phyloP scores from a whole-genome alignment of 164 flowering plant species.

The Pachysandra terminalis region DNA sequence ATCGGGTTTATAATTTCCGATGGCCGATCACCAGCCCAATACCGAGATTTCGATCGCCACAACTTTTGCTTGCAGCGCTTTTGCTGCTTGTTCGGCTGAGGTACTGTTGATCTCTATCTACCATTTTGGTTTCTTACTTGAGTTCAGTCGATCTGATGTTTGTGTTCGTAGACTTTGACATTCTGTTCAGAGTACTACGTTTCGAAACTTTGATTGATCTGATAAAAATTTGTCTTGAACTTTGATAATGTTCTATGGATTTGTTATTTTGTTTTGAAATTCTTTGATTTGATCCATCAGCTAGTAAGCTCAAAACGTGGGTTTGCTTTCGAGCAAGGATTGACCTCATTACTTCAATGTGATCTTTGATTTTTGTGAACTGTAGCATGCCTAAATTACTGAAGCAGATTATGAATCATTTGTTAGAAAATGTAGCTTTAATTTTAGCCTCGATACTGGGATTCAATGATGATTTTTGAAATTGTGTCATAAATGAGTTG shows the following conservation, averaged over 20 bases:
- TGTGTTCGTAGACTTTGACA: background rate
- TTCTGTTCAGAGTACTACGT: too few species aligned
- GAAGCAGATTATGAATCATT: background rate
- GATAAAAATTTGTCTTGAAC: too few species aligned
- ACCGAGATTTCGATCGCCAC: constrained; percentile 72
- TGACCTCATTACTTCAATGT: background rate
- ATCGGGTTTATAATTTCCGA: constrained; percentile 1
- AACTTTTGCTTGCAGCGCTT: constrained; percentile 80
- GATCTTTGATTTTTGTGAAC: background rate
- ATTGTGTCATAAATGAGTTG: background rate
- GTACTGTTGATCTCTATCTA: constrained; percentile 20
- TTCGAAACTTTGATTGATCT: background rate
- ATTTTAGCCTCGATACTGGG: background rate
- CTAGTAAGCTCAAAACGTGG: too few species aligned
- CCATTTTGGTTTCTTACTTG: background rate
- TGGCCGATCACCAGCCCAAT: constrained; percentile 45
- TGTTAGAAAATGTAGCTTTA: background rate
- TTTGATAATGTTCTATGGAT: background rate
- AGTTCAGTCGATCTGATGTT: background rate
- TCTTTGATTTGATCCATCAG: too few species aligned
- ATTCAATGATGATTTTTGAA: too few species aligned
- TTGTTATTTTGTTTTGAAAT: too few species aligned
- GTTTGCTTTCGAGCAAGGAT: too few species aligned
- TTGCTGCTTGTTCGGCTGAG: constrained; percentile 94
- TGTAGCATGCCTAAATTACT: background rate